Evolutionary conservation across 129 eudicot genomes (phyloP).

Genomic region (Dittrichia graveolens): DNA sequence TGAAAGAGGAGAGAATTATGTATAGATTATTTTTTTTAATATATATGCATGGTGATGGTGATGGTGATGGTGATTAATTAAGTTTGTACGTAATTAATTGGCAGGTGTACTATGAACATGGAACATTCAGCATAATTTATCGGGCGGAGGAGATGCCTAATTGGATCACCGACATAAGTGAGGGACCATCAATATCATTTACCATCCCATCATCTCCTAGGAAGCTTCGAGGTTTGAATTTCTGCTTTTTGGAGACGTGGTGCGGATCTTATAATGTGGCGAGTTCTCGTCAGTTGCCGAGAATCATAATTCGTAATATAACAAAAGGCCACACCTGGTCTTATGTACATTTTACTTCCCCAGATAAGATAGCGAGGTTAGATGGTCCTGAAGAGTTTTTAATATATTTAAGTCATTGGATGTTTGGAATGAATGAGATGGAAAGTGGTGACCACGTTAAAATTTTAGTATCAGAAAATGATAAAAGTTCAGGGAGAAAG

Average conservation of each 20-base stretch:
- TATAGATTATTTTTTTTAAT: no score
- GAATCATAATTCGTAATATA: not conserved
- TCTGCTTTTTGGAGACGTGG: not conserved
- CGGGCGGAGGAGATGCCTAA: not conserved
- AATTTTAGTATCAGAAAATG: no score
- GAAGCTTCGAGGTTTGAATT: slow-evolving; percentile 1
- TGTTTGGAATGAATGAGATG: no score
- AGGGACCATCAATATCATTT: slow-evolving; percentile 12
- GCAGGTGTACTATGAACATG: not conserved
- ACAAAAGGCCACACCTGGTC: not conserved
- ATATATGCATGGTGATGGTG: no score
- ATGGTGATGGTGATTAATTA: not conserved
- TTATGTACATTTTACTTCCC: not conserved
- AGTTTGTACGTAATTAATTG: not conserved
- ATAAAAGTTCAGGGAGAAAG: no score
- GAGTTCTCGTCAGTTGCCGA: not conserved
- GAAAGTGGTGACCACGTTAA: no score
- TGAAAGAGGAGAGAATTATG: no score
- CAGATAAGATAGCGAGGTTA: not conserved
- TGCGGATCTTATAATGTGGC: no score
- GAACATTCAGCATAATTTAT: not conserved
- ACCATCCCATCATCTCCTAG: slow-evolving; percentile 6
- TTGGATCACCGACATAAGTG: not conserved
- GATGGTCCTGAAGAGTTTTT: not conserved
- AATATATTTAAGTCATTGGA: no score